Conservation (phyloP, 129 eudicot genomes). For the Lactuca saligna region DNA sequence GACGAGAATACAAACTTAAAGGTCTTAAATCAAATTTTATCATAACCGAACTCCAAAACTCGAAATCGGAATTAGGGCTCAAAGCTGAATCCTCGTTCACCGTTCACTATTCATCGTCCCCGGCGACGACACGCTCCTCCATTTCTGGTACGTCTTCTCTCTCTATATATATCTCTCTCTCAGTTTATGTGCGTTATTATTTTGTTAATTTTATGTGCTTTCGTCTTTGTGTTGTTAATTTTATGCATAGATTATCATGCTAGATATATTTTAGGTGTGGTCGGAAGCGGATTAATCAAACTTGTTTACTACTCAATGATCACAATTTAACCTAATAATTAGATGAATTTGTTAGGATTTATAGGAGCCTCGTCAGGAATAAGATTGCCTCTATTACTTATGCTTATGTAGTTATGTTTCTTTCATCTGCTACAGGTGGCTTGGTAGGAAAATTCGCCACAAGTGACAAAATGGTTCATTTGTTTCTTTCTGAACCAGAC, state of each 20-base stretch:
- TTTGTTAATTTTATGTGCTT: background rate
- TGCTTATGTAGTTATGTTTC: constrained; percentile 2
- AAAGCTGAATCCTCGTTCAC: constrained; percentile 13
- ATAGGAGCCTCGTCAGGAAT: background rate
- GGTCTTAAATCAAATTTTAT: background rate
- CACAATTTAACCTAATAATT: background rate
- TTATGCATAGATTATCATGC: background rate
- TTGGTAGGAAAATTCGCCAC: constrained; percentile 4
- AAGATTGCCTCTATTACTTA: background rate
- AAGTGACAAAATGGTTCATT: constrained; percentile 46
- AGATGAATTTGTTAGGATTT: background rate
- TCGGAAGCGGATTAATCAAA: background rate
- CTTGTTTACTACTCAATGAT: background rate
- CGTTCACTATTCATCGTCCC: constrained; percentile 22
- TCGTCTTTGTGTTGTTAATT: constrained; percentile 13
- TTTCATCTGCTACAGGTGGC: constrained; percentile 10
- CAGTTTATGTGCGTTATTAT: background rate
- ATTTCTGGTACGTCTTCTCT: constrained; percentile 14
- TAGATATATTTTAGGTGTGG: background rate
- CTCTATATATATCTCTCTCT: background rate
- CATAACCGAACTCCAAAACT: background rate
- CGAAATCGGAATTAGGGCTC: constrained; percentile 25
- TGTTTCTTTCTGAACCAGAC: constrained; percentile 64
- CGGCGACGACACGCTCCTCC: constrained; percentile 19
- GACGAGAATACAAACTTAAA: constrained; percentile 1